Conservation (phyloP, 2,329 filamentous ascomycete genomes). For the Pochonia chlamydosporia region DNA sequence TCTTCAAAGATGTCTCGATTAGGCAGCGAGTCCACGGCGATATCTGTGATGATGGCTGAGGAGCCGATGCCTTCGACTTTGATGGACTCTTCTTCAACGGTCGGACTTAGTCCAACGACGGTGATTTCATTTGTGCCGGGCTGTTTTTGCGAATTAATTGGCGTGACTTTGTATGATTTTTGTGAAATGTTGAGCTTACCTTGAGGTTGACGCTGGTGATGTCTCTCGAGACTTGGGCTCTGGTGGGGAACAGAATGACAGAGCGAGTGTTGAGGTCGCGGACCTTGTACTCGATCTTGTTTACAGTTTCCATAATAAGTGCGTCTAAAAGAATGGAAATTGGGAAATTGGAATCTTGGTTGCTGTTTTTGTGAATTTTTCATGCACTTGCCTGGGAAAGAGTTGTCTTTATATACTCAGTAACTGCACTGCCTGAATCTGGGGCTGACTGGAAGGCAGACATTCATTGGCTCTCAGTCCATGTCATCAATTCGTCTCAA, state of each 20-base stretch:
- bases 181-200: conserved; percentile 10
- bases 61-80: conserved; percentile 52
- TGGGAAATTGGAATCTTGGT: too few relatives aligned
- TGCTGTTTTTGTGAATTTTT: too few relatives aligned
- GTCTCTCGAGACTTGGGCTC: conserved; percentile 55
- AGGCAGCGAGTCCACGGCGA: conserved; percentile 50
- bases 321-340: too few relatives aligned
- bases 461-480: too few relatives aligned
- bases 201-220: conserved; percentile 43
- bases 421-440: too few relatives aligned
- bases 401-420: too few relatives aligned
- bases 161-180: not conserved
- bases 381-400: too few relatives aligned
- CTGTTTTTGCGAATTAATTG: conserved; percentile 19
- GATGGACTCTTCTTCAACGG: conserved; percentile 52
- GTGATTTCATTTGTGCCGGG: conserved; percentile 53
- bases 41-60: conserved; percentile 51
- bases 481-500: too few relatives aligned
- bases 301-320: conserved; percentile 30
- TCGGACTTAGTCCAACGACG: conserved; percentile 49
- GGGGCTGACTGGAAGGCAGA: too few relatives aligned
- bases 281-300: conserved; percentile 46
- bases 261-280: conserved; percentile 52
- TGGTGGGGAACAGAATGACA: conserved; percentile 58
- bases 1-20: conserved; percentile 50